These are phyloP conservation scores for Saksenaea vasiformis DNA, from an alignment of 371 early-diverging fungal species.

Conservation along the genomic window DNA sequence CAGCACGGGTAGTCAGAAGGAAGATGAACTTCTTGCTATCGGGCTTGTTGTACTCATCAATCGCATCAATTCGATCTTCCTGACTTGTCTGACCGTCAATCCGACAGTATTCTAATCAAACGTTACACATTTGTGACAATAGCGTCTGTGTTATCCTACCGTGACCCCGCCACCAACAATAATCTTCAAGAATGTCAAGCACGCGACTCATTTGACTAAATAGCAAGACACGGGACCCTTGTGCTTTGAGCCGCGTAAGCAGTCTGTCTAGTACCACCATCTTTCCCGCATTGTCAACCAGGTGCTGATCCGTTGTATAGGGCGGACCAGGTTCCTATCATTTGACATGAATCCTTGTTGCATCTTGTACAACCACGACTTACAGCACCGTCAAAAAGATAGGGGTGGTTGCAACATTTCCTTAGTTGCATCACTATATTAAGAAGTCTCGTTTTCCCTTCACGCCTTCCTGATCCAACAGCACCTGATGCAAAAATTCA, in stretches of 20 bases:
- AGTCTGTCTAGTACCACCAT: conserved; percentile 95
- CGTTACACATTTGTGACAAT: neutral
- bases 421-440: conserved; percentile 99
- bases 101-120: conserved; percentile 84
- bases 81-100: conserved; percentile 98
- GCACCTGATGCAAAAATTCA: conserved; percentile 17
- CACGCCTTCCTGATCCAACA: conserved; percentile 60
- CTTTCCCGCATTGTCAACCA: conserved; percentile 94
- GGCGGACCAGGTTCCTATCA: conserved; percentile 78
- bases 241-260: conserved; percentile 78
- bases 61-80: conserved; percentile 90
- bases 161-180: conserved; percentile 88
- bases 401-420: conserved; percentile 99
- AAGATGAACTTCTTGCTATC: conserved; percentile 95
- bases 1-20: conserved; percentile 97
- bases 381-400: conserved; percentile 97
- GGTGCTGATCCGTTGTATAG: conserved; percentile 96
- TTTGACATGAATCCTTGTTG: too few species aligned
- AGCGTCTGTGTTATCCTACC: conserved; percentile 35
- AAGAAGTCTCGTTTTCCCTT: conserved; percentile 86
- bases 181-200: conserved; percentile 99
- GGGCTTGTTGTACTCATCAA: conserved; percentile 95
- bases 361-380: conserved; percentile 2
- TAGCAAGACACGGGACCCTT: conserved; percentile 96
- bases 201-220: conserved; percentile 99